phyloP scores from a whole-genome alignment of 2,329 filamentous ascomycete genomes.

The Rosellinia necatrix region DNA sequence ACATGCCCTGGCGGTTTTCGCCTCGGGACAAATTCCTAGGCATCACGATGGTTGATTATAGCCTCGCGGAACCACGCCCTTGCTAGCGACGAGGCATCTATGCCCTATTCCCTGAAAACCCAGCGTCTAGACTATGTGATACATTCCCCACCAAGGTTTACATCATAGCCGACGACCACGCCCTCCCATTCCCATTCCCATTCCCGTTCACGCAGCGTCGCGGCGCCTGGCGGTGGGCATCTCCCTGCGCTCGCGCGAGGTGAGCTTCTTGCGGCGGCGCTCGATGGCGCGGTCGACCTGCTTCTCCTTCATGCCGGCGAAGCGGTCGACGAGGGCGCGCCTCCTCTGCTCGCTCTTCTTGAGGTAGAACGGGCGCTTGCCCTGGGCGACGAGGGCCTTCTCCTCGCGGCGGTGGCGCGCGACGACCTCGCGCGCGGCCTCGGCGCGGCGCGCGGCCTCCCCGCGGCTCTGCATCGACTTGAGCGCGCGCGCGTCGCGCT shows the following conservation, averaged over 20 bases:
- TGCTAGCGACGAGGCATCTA: no score
- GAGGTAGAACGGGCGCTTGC: constrained; percentile 90
- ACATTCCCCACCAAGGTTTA: neutral
- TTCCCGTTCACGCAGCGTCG: constrained; percentile 3
- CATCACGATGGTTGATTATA: no score
- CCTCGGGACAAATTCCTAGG: no score
- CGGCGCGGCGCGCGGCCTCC: constrained; percentile 72
- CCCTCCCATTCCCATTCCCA: no score
- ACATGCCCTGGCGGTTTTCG: no score
- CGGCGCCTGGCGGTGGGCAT: constrained; percentile 64
- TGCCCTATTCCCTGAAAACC: no score
- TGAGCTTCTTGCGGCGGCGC: constrained; percentile 86
- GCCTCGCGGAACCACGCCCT: no score
- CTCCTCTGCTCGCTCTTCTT: constrained; percentile 94
- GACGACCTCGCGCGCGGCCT: constrained; percentile 70
- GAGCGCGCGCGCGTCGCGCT: constrained; percentile 69
- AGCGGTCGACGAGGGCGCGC: constrained; percentile 77
- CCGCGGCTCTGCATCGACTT: constrained; percentile 78
- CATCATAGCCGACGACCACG: neutral
- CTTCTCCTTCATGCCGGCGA: constrained; percentile 80
- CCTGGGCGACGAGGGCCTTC: constrained; percentile 81
- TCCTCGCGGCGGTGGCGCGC: constrained; percentile 80
- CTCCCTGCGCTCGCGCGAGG: constrained; percentile 81
- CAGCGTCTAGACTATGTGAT: no score
- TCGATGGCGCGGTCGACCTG: constrained; percentile 86